A percentile compares a stretch with the other conserved stretches of the same genome.
These are phyloP conservation scores for Vanrija humicola DNA, from an alignment of 1,284 basidiomycete species.

Conservation along the genomic window DNA sequence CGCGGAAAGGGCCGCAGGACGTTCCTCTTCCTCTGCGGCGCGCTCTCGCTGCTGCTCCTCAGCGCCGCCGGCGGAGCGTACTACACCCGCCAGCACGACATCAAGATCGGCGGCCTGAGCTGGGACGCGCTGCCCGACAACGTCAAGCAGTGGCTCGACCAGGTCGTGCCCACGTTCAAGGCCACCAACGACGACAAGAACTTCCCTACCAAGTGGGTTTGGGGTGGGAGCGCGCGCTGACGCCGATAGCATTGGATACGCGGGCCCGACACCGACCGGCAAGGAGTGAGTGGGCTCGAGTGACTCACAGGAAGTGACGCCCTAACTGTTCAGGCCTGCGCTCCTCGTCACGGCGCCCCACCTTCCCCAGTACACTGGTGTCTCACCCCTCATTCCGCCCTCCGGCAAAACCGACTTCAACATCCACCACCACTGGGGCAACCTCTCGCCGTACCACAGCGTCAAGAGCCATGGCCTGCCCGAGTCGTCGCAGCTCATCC, in stretches of 20 bases:
- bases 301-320: not conserved
- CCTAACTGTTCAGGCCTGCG: constrained; percentile 52
- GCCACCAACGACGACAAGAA: constrained; percentile 21
- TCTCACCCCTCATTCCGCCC: constrained; percentile 59
- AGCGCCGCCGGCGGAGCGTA: constrained; percentile 22
- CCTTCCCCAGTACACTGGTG: constrained; percentile 68
- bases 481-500: constrained; percentile 40
- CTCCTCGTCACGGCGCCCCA: constrained; percentile 71
- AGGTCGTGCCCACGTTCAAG: constrained; percentile 14
- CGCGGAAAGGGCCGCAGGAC: constrained; percentile 6
- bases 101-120: constrained; percentile 16
- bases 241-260: constrained; percentile 62
- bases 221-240: constrained; percentile 4
- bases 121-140: constrained; percentile 37
- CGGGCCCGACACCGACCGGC: constrained; percentile 77
- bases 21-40: constrained; percentile 26
- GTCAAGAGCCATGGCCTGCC: constrained; percentile 51
- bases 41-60: constrained; percentile 26
- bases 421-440: constrained; percentile 51
- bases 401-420: constrained; percentile 34
- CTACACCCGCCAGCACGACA: constrained; percentile 21
- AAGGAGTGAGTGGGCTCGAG: constrained; percentile 54
- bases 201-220: constrained; percentile 46
- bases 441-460: constrained; percentile 50
- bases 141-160: constrained; percentile 34